Evolutionary conservation across 805 yeast genomes (phyloP).

Genomic region (Myxozyma melibiosi): DNA sequence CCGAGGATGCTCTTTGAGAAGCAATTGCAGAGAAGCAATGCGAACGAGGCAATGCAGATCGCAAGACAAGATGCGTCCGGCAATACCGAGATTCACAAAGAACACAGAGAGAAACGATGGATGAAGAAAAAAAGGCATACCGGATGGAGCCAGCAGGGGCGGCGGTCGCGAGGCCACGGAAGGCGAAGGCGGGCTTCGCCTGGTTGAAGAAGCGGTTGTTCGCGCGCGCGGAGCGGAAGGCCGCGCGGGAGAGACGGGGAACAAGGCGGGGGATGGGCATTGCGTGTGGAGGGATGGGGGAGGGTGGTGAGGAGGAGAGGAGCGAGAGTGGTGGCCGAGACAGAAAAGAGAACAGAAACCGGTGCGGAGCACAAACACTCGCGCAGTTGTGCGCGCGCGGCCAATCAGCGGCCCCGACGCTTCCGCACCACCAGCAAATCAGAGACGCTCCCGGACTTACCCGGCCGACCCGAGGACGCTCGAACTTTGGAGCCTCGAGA

Average conservation of each 20-base stretch:
- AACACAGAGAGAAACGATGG: neutral
- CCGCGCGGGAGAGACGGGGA: slow-evolving; percentile 67
- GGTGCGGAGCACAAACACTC: neutral
- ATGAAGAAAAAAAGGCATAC: slow-evolving; percentile 47
- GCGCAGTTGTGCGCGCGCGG: slow-evolving; percentile 14
- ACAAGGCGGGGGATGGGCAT: slow-evolving; percentile 57
- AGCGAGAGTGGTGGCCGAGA: slow-evolving; percentile 5
- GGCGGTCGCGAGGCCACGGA: slow-evolving; percentile 67
- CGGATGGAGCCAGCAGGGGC: slow-evolving; percentile 66
- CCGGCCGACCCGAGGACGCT: too few species aligned
- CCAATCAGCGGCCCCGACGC: slow-evolving; percentile 16
- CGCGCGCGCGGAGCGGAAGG: slow-evolving; percentile 86
- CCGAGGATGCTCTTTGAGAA: too few species aligned
- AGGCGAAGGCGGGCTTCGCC: slow-evolving; percentile 29
- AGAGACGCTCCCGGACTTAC: slow-evolving; percentile 12
- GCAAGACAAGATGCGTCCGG: too few species aligned
- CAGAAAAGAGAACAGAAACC: slow-evolving; percentile 3
- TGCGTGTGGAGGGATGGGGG: slow-evolving; percentile 27
- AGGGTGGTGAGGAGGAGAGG: slow-evolving; percentile 6
- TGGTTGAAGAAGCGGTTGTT: slow-evolving; percentile 61
- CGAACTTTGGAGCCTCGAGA: too few species aligned
- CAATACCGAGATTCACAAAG: too few species aligned
- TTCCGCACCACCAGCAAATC: slow-evolving; percentile 13
- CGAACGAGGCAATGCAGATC: too few species aligned
- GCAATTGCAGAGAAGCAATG: too few species aligned